Evolutionary conservation across 371 early-diverging fungal species (phyloP).

Genomic region (Mucor racemosus): DNA sequence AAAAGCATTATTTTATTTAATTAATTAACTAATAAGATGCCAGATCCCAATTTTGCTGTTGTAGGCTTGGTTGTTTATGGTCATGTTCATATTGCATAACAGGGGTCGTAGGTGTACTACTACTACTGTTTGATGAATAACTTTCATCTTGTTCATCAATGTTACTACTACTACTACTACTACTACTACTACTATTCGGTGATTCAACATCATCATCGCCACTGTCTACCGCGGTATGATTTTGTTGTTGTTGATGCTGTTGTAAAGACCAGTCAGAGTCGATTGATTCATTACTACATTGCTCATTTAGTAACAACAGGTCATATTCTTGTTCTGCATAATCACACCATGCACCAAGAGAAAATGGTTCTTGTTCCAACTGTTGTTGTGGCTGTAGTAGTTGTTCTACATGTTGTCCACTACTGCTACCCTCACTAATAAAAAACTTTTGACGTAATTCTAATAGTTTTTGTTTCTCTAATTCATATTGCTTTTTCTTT

Average conservation of each 20-base stretch:
- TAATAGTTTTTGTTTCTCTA: neutral
- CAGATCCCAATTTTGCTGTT: neutral
- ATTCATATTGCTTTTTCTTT: slow-evolving; percentile 11
- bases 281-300: neutral
- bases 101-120: slow-evolving; percentile 19
- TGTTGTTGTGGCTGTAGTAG: too few relatives aligned
- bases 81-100: slow-evolving; percentile 13
- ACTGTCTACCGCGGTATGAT: neutral
- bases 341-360: slow-evolving; percentile 23
- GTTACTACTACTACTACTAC: neutral
- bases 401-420: neutral
- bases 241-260: neutral
- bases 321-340: slow-evolving; percentile 30
- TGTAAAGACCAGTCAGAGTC: slow-evolving; percentile 11
- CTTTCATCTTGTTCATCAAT: neutral
- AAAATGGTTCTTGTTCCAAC: slow-evolving; percentile 7
- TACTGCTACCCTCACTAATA: neutral
- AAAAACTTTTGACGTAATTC: neutral
- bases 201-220: slow-evolving; percentile 10
- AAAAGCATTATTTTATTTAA: neutral
- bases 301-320: slow-evolving; percentile 19
- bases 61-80: slow-evolving; percentile 1
- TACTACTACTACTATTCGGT: neutral
- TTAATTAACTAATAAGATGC: neutral
- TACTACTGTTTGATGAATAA: neutral